These are phyloP conservation scores for Asterophora parasitica DNA, from an alignment of 768 basidiomycete genomes.

Conservation along the genomic window DNA sequence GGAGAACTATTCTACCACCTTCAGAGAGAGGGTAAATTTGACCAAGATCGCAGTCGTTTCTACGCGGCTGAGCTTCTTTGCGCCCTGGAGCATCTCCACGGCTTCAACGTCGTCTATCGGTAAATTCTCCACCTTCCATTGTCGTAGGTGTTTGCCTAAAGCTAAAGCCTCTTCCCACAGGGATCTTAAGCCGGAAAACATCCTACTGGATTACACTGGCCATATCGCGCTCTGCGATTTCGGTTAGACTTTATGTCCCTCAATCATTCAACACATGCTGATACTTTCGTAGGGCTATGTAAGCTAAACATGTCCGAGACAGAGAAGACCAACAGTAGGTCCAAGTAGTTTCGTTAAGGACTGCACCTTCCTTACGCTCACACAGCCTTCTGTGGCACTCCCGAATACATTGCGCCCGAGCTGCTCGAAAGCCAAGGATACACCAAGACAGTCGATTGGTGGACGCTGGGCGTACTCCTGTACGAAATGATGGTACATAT, in stretches of 20 bases:
- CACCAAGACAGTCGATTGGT: slow-evolving; percentile 98
- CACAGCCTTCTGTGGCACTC: slow-evolving; percentile 94
- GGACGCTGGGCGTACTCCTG: slow-evolving; percentile 93
- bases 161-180: slow-evolving; percentile 29
- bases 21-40: slow-evolving; percentile 95
- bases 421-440: slow-evolving; percentile 95
- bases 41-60: slow-evolving; percentile 88
- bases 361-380: slow-evolving; percentile 8
- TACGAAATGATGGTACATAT: slow-evolving; percentile 89
- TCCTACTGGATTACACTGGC: slow-evolving; percentile 93
- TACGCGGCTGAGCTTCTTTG: slow-evolving; percentile 97
- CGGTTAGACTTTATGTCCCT: slow-evolving; percentile 36
- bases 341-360: background rate
- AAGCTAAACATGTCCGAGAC: slow-evolving; percentile 97
- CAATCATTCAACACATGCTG: background rate
- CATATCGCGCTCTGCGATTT: slow-evolving; percentile 99
- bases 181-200: slow-evolving; percentile 98
- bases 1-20: slow-evolving; percentile 98
- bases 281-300: slow-evolving; percentile 56
- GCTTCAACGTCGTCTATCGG: slow-evolving; percentile 99
- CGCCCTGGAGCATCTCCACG: slow-evolving; percentile 92
- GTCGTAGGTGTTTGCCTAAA: background rate
- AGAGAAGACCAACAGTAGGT: slow-evolving; percentile 92
- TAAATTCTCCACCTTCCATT: slow-evolving; percentile 26
- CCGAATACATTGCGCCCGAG: slow-evolving; percentile 98